phyloP scores from a whole-genome alignment of 352 stramenopile species.

The Pythium oligandrum region DNA sequence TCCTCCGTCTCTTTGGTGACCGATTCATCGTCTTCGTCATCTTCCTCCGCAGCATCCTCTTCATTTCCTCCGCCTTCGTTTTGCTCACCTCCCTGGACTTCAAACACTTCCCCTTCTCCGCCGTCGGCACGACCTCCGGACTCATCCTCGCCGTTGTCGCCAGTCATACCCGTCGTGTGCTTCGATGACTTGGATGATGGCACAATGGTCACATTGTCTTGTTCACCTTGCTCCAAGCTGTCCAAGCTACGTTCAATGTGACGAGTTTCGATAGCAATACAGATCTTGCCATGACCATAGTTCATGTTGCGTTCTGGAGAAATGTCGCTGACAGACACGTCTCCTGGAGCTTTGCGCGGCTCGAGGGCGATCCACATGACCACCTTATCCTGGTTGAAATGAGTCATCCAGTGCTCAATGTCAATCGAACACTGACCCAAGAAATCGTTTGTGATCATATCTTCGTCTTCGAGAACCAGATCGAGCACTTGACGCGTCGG shows the following conservation, averaged over 20 bases:
- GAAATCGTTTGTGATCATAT: slow-evolving; percentile 54
- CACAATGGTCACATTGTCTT: slow-evolving; percentile 55
- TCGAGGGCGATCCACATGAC: slow-evolving; percentile 56
- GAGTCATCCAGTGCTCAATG: slow-evolving; percentile 38
- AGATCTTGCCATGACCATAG: slow-evolving; percentile 52
- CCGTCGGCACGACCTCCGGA: not conserved
- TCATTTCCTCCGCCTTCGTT: slow-evolving; percentile 13
- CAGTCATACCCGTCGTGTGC: slow-evolving; percentile 8
- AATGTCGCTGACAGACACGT: slow-evolving; percentile 11
- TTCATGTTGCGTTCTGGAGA: slow-evolving; percentile 39
- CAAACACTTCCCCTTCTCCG: not conserved
- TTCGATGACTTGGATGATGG: slow-evolving; percentile 34
- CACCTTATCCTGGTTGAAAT: slow-evolving; percentile 33
- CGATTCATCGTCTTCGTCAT: slow-evolving; percentile 32
- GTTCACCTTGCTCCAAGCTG: slow-evolving; percentile 64
- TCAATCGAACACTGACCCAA: slow-evolving; percentile 51
- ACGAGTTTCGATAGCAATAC: slow-evolving; percentile 52
- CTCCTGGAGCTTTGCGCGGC: slow-evolving; percentile 6
- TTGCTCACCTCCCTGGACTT: slow-evolving; percentile 3
- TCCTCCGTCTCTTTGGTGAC: slow-evolving; percentile 43
- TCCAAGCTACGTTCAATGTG: slow-evolving; percentile 49
- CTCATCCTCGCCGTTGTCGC: not conserved
- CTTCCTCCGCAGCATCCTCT: slow-evolving; percentile 20
- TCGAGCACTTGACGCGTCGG: slow-evolving; percentile 34
- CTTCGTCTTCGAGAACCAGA: slow-evolving; percentile 46